Evolutionary conservation across 306 rosid species (phyloP).

Genomic region (Datisca glomerata): DNA sequence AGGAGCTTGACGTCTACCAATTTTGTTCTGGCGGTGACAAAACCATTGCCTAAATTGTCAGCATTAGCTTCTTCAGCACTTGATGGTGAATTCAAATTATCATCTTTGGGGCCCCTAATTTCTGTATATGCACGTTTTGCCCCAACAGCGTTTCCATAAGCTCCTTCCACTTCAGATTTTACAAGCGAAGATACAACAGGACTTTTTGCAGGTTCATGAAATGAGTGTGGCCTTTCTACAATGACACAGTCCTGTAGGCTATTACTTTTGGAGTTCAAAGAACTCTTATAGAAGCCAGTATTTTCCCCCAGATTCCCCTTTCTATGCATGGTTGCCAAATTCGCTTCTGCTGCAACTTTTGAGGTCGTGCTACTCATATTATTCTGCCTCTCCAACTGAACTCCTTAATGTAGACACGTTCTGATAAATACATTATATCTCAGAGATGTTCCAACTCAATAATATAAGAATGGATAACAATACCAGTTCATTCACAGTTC

Average conservation of each 20-base stretch:
- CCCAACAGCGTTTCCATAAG: constrained; percentile 26
- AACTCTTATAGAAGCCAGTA: constrained; percentile 24
- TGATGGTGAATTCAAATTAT: constrained; percentile 41
- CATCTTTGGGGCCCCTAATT: constrained; percentile 35
- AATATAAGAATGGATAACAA: neutral
- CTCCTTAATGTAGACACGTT: constrained; percentile 25
- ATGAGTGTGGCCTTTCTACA: constrained; percentile 37
- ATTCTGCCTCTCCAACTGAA: constrained; percentile 31
- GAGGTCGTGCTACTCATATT: constrained; percentile 22
- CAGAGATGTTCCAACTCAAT: neutral
- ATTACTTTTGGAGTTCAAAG: constrained; percentile 27
- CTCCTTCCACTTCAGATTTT: constrained; percentile 43
- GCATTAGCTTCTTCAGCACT: constrained; percentile 40
- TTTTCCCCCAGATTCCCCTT: constrained; percentile 24
- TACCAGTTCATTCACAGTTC: constrained; percentile 30
- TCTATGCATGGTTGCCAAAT: constrained; percentile 33
- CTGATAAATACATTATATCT: neutral
- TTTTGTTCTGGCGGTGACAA: constrained; percentile 65
- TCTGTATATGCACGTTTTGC: constrained; percentile 56
- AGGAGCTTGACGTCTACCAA: constrained; percentile 38
- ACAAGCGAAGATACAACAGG: constrained; percentile 24
- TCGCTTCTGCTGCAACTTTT: constrained; percentile 39
- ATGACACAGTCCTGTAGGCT: constrained; percentile 33
- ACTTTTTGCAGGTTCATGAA: constrained; percentile 23
- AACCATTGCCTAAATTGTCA: constrained; percentile 39